Base-by-base conservation (phyloP, 495 filamentous ascomycete genomes). In the Aspergillus conjunctus region DNA sequence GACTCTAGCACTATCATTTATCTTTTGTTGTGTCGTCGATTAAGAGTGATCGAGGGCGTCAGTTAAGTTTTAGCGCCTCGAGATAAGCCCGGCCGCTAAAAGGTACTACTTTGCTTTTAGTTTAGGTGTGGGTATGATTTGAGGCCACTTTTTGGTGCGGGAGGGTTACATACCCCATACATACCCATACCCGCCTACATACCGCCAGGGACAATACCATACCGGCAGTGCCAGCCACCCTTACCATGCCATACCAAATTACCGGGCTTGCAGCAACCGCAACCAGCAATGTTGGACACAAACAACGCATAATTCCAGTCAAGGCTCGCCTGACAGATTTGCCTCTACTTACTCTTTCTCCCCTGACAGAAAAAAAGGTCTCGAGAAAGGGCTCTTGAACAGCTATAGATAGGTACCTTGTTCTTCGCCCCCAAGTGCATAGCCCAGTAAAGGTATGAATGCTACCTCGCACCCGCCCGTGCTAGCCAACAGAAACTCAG, bases 391-490 rank as follows among this genome's bases (percentile, higher is more conserved):
- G 37, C 9, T 48, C 8, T 48, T 48, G 6, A 48, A 7, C n/a
- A 26, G 5, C 2, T 26, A 2, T 26, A 26, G 26, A 48, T 48
- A 41, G 44, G 17, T 43, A 0, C 7, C 17, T 43, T 43, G 44
- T 18, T 48, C 20, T 48, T 22, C 44, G 6, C 11, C 37, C 15
- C 44, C 44, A 22, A 14, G n/a, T 17, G 9, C 44, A 22, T 10
- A 30, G 12, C 22, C 18, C 14, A n/a, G 26, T 12, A 44, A n/a
- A 14, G 2, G 26, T 17, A 45, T 43, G 15, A 31, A 58, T 58
- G 37, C 54, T 58, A 63, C 60, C 48, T 46, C 49, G 37, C 46
- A 14, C 32, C 44, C 18, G 56, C 56, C n/a, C 2, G 61, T 57
- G 45, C 53, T 34, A 56, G 30, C 39, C 44, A 48, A 48, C 44